These are phyloP conservation scores for Hirsutella thompsonii DNA, from an alignment of 2,329 filamentous ascomycete species.

Conservation along the genomic window DNA sequence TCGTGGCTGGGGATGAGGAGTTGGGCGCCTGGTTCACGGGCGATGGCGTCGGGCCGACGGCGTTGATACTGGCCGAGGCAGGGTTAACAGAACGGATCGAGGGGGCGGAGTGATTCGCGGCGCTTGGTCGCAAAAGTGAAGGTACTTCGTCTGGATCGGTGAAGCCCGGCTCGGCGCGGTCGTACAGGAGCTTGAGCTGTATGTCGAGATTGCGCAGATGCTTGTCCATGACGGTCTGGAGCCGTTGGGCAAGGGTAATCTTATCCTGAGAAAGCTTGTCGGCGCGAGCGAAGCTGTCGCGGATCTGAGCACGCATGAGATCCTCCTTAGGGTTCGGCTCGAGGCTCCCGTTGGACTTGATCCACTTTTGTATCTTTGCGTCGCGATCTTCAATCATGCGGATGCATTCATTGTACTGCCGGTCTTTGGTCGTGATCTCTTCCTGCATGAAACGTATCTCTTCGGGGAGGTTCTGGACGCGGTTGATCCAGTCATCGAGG, in stretches of 20 bases:
- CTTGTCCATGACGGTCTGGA: conserved; percentile 46
- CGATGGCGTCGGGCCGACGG: conserved; percentile 12
- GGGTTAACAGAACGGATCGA: conserved; percentile 29
- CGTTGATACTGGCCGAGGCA: conserved; percentile 19
- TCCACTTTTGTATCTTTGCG: conserved; percentile 66
- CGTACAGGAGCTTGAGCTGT: conserved; percentile 49
- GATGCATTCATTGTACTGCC: conserved; percentile 54
- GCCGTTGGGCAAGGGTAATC: conserved; percentile 53
- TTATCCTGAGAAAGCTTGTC: conserved; percentile 66
- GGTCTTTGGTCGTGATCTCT: conserved; percentile 71
- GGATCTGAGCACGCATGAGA: conserved; percentile 49
- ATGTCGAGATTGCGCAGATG: conserved; percentile 49
- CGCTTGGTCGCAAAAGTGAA: conserved; percentile 45
- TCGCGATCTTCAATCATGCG: conserved; percentile 61
- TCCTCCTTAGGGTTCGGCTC: conserved; percentile 66
- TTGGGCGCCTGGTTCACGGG: conserved; percentile 13
- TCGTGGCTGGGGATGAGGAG: conserved; percentile 27
- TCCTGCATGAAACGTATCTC: conserved; percentile 76
- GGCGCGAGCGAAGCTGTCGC: conserved; percentile 54
- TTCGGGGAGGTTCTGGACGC: conserved; percentile 65
- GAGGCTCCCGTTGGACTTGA: conserved; percentile 63
- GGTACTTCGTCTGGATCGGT: conserved; percentile 50
- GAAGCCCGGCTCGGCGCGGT: conserved; percentile 48
- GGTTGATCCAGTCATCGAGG: conserved; percentile 66
- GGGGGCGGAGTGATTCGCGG: conserved; percentile 34